Evolutionary conservation across 78 protist species (phyloP), one percentile per base, ranked within the genome.

Genomic region (Diacronema lutheri): DNA sequence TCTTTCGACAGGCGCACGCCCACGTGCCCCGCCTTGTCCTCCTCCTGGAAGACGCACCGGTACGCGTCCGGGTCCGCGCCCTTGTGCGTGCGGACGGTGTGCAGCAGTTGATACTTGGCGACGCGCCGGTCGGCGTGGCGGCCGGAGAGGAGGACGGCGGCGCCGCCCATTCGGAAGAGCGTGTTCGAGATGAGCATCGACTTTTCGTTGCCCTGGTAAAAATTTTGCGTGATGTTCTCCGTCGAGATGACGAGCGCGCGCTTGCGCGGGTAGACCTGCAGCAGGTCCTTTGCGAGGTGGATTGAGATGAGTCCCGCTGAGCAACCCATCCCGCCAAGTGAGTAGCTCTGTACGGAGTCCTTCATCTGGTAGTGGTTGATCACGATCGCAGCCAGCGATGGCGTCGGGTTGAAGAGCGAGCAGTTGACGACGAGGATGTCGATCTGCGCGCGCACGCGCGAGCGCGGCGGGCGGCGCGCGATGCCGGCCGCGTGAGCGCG

Each of bases 91-190:
- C 90, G 82, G n/a, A 90, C 90, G 21, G 80, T 38, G 83, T 90
- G 87, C 44, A 37, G 60, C 61, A 90, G 89, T 60, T 20, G 31
- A 60, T 76, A 86, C 61, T 88, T 90, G 38, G 93, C 94, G 26
- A 93, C 92, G 69, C 84, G 57, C 50, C 65, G 55, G 88, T 89
- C 88, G 46, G 57, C 37, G 10, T 86, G 31, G 31, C 87, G 79
- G 83, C 92, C 92, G 2, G 94, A 83, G 14, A 95, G 91, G 78
- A 95, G 93, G n/a, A 95, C 80, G 13, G 96, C 96, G 5, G 97
- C 96, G 38, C 95, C 96, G 66, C 97, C 97, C 89, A 91, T 78
- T 76, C 97, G 92, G 93, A 94, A 94, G 41, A 94, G 91, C 2
- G 89, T 80, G 84, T 94, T 94, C 60, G 91, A 77, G 9, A 94